Evolutionary conservation across 2,329 filamentous ascomycete genomes (phyloP).

Genomic region (Stachybotrys echinatus): DNA sequence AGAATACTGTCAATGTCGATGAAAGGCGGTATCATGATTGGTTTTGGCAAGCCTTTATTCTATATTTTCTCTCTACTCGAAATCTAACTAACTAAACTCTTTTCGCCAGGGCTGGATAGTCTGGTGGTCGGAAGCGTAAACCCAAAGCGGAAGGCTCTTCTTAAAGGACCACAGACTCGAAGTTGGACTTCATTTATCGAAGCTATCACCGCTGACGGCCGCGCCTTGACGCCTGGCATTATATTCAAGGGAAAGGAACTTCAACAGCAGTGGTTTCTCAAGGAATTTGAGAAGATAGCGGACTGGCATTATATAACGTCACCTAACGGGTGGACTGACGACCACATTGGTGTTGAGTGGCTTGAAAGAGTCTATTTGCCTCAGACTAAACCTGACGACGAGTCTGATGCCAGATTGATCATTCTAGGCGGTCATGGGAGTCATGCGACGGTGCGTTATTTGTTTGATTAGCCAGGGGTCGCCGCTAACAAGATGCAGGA

Average conservation of each 20-base stretch:
- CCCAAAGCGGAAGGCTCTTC: constrained; percentile 1
- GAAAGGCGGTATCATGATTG: constrained; percentile 4
- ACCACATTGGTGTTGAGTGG: constrained; percentile 5
- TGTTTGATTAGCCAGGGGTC: background rate
- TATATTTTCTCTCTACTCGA: background rate
- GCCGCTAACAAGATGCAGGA: background rate
- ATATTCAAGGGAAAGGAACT: constrained; percentile 9
- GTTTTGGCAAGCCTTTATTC: background rate
- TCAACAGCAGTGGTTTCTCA: constrained; percentile 6
- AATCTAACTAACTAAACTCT: background rate
- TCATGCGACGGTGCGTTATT: background rate
- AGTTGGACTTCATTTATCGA: constrained; percentile 7
- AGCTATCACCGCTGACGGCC: constrained; percentile 4
- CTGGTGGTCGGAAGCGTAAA: constrained; percentile 5
- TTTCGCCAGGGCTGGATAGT: background rate
- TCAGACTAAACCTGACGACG: background rate
- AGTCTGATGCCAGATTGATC: background rate
- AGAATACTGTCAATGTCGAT: constrained; percentile 3
- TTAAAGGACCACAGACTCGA: constrained; percentile 5
- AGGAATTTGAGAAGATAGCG: constrained; percentile 5
- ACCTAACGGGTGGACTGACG: constrained; percentile 3
- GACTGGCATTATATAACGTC: constrained; percentile 7
- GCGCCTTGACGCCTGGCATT: constrained; percentile 3
- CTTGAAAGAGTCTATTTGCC: constrained; percentile 3
- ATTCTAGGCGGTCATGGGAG: constrained; percentile 1